These are phyloP conservation scores for Populus euphratica DNA, from an alignment of 345 rosid species.

Conservation along the genomic window DNA sequence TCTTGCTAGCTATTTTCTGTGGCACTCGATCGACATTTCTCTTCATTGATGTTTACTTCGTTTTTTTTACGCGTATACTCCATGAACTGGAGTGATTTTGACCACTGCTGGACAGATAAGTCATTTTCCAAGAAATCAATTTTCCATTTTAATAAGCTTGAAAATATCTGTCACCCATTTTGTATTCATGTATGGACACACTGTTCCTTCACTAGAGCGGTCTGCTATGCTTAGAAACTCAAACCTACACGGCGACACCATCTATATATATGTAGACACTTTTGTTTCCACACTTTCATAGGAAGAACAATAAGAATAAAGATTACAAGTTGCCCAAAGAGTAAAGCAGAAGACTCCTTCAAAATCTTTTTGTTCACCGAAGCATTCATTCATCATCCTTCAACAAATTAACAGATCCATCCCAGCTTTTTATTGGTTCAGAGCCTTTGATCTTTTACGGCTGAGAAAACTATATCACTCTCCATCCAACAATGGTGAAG, in stretches of 20 bases:
- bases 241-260: neutral
- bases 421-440: neutral
- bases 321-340: neutral
- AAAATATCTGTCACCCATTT: constrained; percentile 47
- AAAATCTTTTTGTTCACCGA: neutral
- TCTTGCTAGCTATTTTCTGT: neutral
- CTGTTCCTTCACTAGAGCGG: constrained; percentile 23
- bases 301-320: neutral
- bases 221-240: constrained; percentile 5
- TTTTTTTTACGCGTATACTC: neutral
- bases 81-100: constrained; percentile 7
- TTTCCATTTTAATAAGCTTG: constrained; percentile 13
- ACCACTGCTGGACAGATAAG: constrained; percentile 14
- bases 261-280: constrained; percentile 40
- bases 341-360: neutral
- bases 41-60: neutral
- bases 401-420: neutral
- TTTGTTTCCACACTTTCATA: constrained; percentile 4
- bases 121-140: constrained; percentile 8
- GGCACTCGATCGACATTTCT: neutral
- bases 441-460: neutral
- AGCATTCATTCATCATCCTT: neutral
- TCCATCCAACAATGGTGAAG: constrained; percentile 52
- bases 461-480: neutral
- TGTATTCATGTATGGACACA: constrained; percentile 16